Conservation (phyloP, 805 yeast species). For the Barnettozyma vustinii region DNA sequence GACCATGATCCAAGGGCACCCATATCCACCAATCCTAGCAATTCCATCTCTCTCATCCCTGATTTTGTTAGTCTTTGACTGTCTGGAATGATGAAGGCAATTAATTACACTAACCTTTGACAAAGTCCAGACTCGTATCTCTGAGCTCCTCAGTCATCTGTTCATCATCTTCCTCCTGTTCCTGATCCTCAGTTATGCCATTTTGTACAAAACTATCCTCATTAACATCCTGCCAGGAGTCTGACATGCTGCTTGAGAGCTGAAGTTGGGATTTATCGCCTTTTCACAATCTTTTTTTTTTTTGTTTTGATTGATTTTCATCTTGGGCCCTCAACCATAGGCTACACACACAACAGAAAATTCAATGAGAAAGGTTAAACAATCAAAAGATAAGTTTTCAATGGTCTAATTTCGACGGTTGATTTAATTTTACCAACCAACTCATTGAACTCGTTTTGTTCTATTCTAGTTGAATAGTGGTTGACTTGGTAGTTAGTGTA, state of each 20-base stretch:
- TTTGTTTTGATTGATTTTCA: too few relatives aligned
- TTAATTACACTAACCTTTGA: constrained; percentile 13
- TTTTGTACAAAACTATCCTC: constrained; percentile 12
- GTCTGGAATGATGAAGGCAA: background rate
- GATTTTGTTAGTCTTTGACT: constrained; percentile 1
- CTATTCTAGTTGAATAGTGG: too few relatives aligned
- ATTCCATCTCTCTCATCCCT: constrained; percentile 54
- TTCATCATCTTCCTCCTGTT: constrained; percentile 3
- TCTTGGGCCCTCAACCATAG: too few relatives aligned
- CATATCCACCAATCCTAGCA: constrained; percentile 60
- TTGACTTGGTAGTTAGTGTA: too few relatives aligned
- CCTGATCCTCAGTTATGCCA: background rate
- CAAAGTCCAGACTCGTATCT: constrained; percentile 13
- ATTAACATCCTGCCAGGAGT: constrained; percentile 27
- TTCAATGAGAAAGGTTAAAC: too few relatives aligned
- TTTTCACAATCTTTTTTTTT: background rate
- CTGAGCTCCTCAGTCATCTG: constrained; percentile 8
- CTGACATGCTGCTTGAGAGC: constrained; percentile 17
- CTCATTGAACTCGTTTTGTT: too few relatives aligned
- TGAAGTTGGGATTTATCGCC: background rate
- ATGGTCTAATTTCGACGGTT: too few relatives aligned
- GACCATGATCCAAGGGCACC: constrained; percentile 83
- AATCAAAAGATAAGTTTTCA: too few relatives aligned
- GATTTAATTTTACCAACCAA: too few relatives aligned
- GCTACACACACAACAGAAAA: too few relatives aligned